Percentiles rank a stretch among this genome's conserved stretches.
Evolutionary conservation across 805 yeast genomes (phyloP).

Genomic region (Kluyveromyces aestuarii): DNA sequence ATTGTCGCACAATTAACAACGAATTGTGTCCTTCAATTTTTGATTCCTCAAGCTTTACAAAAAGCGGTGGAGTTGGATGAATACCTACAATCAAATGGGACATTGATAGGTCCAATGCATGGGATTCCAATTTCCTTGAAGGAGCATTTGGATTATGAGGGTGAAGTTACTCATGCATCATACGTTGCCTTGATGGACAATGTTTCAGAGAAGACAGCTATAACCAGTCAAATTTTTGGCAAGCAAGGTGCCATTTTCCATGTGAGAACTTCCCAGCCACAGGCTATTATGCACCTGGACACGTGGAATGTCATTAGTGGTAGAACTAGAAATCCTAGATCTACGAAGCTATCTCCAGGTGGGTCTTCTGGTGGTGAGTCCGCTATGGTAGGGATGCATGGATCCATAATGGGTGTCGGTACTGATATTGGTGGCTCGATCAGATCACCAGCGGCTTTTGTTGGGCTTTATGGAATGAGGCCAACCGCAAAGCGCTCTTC

Average conservation of each 20-base stretch:
- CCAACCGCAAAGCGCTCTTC: constrained; percentile 51
- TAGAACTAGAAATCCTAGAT: constrained; percentile 48
- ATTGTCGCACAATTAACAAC: constrained; percentile 56
- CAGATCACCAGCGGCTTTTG: constrained; percentile 58
- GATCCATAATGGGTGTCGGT: constrained; percentile 55
- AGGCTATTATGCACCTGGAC: constrained; percentile 59
- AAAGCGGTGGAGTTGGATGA: constrained; percentile 53
- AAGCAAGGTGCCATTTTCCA: constrained; percentile 53
- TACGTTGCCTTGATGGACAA: constrained; percentile 45
- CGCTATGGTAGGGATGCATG: constrained; percentile 48
- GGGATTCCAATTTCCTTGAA: constrained; percentile 63
- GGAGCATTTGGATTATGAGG: constrained; percentile 51
- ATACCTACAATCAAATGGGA: constrained; percentile 36
- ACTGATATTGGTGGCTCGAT: constrained; percentile 69
- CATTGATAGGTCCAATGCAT: constrained; percentile 56
- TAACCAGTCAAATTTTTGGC: constrained; percentile 37
- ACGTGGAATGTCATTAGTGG: constrained; percentile 53
- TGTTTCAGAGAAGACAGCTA: constrained; percentile 38
- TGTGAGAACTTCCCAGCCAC: constrained; percentile 62
- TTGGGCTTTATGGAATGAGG: constrained; percentile 51
- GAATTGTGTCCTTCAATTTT: constrained; percentile 50
- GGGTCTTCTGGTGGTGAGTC: constrained; percentile 73
- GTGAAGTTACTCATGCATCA: constrained; percentile 49
- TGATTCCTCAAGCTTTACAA: constrained; percentile 50
- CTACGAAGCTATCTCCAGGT: constrained; percentile 51